Evolutionary conservation across 495 filamentous ascomycete species (phyloP).

Genomic region (Aspergillus bertholletiae): DNA sequence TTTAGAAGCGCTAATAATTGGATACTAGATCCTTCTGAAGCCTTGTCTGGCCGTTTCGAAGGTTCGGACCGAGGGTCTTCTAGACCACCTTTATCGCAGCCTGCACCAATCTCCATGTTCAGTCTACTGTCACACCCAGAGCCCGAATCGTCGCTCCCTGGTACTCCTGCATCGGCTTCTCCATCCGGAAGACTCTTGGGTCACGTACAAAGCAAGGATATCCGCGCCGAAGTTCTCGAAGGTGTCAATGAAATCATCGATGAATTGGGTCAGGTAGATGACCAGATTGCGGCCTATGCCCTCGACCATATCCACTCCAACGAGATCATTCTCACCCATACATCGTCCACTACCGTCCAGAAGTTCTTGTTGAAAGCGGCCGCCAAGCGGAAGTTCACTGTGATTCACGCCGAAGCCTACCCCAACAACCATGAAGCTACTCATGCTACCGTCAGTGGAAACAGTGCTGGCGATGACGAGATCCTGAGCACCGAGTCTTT

Average conservation of each 20-base stretch:
- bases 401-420: constrained; percentile 72
- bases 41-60: constrained; percentile 26
- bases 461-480: constrained; percentile 38
- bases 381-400: constrained; percentile 79
- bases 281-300: constrained; percentile 81
- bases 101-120: constrained; percentile 69
- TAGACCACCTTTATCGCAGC: constrained; percentile 55
- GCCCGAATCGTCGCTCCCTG: constrained; percentile 40
- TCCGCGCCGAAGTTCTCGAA: constrained; percentile 84
- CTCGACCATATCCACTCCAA: constrained; percentile 87
- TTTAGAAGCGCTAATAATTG: constrained; percentile 10
- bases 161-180: constrained; percentile 41
- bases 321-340: constrained; percentile 83
- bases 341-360: constrained; percentile 76
- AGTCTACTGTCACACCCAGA: constrained; percentile 68
- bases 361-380: constrained; percentile 83
- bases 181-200: constrained; percentile 33
- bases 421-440: constrained; percentile 64
- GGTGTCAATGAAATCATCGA: constrained; percentile 90
- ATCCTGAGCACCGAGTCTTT: constrained; percentile 54
- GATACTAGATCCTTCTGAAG: constrained; percentile 33
- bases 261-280: constrained; percentile 82
- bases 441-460: constrained; percentile 56
- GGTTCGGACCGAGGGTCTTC: constrained; percentile 36
- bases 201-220: constrained; percentile 46